Base-by-base conservation (phyloP, 345 rosid species). In the Populus euphratica region DNA sequence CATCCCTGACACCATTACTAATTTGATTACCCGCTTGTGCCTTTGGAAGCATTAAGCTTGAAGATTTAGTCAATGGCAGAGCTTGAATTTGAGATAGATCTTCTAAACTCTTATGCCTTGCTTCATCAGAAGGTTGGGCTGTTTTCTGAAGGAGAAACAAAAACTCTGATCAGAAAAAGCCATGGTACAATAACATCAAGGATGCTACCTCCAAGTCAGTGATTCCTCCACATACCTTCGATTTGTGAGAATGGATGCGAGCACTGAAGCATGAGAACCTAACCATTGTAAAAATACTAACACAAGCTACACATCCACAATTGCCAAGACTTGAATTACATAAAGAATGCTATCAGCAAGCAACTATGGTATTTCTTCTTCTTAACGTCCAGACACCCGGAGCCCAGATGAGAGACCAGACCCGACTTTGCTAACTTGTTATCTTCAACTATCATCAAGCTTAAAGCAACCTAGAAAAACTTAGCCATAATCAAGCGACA, bases 401-500 rank as follows among this genome's bases (percentile, higher is more conserved):
- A 52, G 23, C 10, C 23, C 23, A 84, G 76, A 80, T 69, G 76
- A 52, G 77, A 74, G 66, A 77, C 56, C 79, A 74, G 66, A 77
- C 56, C 79, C 77, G 75, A 69, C 25, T 70, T 63, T 76, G 69
- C 77, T 62, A 75, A 72, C 25, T 75, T 66, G 50, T 63, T 77
- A 66, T 13, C 59, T 27, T 76, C 39, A 80, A 81, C 69, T 73
- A 75, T 50, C 52, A 73, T 68, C 73, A 76, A 88, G 76, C 73
- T 86, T 71, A 66, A 1, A 54, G 76, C 83, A 56, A 66, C 47
- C 81, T 77, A 74, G 82, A 74, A 33, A 76, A 78, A 78, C 83
- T 94, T 94, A 96, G 97, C 99, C 99, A 79, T 94, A 96, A 90
- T 96, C 98, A 83, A 92, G 94, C 1, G 93, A 89, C 74, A 92